These are phyloP conservation scores for Dioscorea cayenensis DNA, from an alignment of 116 monocot genomes.

Conservation along the genomic window DNA sequence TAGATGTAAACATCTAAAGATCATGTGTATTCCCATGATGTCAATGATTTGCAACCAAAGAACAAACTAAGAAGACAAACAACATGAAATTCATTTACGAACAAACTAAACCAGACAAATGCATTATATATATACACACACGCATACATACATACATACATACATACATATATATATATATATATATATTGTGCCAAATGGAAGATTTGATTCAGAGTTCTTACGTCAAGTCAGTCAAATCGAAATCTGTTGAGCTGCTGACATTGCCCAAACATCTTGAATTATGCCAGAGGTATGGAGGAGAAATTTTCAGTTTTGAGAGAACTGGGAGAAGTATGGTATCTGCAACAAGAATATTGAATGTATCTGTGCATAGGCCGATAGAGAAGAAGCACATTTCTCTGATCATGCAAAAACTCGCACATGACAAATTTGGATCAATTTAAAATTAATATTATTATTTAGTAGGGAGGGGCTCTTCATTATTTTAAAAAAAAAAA, in stretches of 20 bases:
- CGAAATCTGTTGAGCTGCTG: neutral
- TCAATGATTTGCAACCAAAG: neutral
- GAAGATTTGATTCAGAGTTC: neutral
- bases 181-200: neutral
- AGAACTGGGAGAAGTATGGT: neutral
- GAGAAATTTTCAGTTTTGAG: neutral
- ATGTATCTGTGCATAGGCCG: neutral
- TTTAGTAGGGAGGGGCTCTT: no score
- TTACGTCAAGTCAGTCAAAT: conserved; percentile 14
- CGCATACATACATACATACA: no score
- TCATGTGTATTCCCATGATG: no score
- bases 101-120: neutral
- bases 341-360: neutral
- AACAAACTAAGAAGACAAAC: neutral
- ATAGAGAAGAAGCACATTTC: neutral
- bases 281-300: neutral
- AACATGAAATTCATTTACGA: no score
- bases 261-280: neutral
- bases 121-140: neutral
- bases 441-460: no score
- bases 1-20: no score
- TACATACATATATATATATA: no score
- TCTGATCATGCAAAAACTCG: neutral
- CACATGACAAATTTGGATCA: neutral
- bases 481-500: no score